phyloP scores from a whole-genome alignment of 805 yeast species.

The Sugiyamaella chiloensis region DNA sequence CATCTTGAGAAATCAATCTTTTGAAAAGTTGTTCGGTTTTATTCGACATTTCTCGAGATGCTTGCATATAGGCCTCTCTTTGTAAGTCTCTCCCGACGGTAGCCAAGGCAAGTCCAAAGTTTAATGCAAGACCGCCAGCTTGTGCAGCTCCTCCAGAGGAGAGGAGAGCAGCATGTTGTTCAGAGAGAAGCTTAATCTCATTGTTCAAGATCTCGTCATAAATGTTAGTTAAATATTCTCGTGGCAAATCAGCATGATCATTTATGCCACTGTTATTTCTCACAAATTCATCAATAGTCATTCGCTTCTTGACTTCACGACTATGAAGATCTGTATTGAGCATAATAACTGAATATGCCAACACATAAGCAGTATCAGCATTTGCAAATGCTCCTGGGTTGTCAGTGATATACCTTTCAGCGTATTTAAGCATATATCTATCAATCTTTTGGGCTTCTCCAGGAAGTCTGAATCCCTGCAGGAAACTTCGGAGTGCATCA shows the following conservation, averaged over 20 bases:
- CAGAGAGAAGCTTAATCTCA: constrained; percentile 89
- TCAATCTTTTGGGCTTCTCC: constrained; percentile 99
- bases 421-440: constrained; percentile 94
- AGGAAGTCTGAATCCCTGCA: constrained; percentile 89
- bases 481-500: constrained; percentile 77
- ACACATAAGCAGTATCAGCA: constrained; percentile 90
- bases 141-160: constrained; percentile 46
- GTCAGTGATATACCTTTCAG: constrained; percentile 84
- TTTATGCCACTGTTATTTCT: constrained; percentile 89
- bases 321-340: constrained; percentile 94
- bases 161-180: constrained; percentile 87
- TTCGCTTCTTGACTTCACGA: constrained; percentile 75
- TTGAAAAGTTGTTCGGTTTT: constrained; percentile 85
- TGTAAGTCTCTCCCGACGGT: constrained; percentile 58
- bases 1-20: constrained; percentile 41
- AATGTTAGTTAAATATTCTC: constrained; percentile 63
- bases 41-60: constrained; percentile 84
- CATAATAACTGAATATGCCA: constrained; percentile 89
- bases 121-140: constrained; percentile 30
- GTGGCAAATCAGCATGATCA: constrained; percentile 80
- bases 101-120: constrained; percentile 43
- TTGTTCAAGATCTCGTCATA: constrained; percentile 74
- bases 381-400: constrained; percentile 85
- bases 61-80: constrained; percentile 84
- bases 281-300: constrained; percentile 85